Evolutionary conservation across 2,329 filamentous ascomycete genomes (phyloP).

Genomic region (Xylaria sp.): DNA sequence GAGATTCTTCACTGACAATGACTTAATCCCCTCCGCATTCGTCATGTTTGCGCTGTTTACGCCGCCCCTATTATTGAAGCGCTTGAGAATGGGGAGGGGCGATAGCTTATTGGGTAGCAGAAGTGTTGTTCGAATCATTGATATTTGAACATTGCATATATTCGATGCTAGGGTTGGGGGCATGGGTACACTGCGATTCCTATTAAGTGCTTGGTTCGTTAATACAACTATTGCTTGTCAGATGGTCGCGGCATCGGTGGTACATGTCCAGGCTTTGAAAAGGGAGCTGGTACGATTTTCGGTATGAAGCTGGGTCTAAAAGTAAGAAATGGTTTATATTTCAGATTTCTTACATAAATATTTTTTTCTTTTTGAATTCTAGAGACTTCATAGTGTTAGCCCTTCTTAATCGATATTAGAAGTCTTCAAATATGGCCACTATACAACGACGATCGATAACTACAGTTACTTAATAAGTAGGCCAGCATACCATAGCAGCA

Average conservation of each 20-base stretch:
- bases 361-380: neutral
- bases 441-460: neutral
- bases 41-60: conserved; percentile 69
- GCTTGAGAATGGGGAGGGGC: conserved; percentile 60
- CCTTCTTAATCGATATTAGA: neutral
- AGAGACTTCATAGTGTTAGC: neutral
- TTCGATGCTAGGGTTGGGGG: conserved; percentile 64
- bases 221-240: neutral
- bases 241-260: neutral
- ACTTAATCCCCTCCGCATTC: conserved; percentile 66
- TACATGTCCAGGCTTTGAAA: neutral
- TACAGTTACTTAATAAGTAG: neutral
- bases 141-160: conserved; percentile 69
- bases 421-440: neutral
- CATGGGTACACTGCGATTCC: conserved; percentile 64
- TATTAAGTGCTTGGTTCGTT: neutral
- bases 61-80: conserved; percentile 68
- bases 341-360: neutral
- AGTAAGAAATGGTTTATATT: neutral
- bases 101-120: conserved; percentile 62
- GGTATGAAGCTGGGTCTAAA: neutral
- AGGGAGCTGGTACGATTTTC: neutral
- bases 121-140: conserved; percentile 63
- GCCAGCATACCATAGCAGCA: neutral
- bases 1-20: conserved; percentile 69